phyloP scores from a whole-genome alignment of 2,329 filamentous ascomycete species.

The Diaporthe sp. region DNA sequence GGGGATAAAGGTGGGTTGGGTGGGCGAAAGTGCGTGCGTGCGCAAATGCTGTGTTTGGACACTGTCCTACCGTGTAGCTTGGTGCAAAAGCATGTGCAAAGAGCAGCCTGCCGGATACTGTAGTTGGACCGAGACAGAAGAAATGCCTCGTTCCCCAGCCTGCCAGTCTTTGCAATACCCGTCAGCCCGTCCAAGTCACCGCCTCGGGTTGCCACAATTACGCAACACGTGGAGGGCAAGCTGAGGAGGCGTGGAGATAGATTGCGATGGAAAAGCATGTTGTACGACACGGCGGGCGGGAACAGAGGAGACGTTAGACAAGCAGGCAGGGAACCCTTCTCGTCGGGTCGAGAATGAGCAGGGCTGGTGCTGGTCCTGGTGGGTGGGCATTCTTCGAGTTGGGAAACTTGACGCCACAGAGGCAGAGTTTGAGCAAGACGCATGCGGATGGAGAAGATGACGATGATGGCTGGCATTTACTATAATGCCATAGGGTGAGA shows the following conservation, averaged over 20 bases:
- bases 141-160: constrained; percentile 10
- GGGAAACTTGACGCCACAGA: neutral
- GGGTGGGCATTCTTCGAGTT: neutral
- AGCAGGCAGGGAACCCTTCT: neutral
- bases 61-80: neutral
- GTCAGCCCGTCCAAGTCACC: neutral
- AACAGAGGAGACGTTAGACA: neutral
- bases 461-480: neutral
- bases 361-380: neutral
- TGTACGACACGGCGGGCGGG: neutral
- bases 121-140: neutral
- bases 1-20: neutral
- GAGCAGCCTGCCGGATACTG: neutral
- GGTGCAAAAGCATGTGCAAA: neutral
- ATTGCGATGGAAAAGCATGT: constrained; percentile 7
- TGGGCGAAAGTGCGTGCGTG: neutral
- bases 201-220: constrained; percentile 13
- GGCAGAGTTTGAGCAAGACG: neutral
- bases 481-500: neutral
- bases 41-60: neutral
- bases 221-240: constrained; percentile 18
- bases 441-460: neutral
- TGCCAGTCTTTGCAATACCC: neutral
- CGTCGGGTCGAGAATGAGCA: neutral
- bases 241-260: constrained; percentile 4